Evolutionary conservation across 371 early-diverging fungal species (phyloP).

Genomic region (Amoeboaphelidium occidentale): DNA sequence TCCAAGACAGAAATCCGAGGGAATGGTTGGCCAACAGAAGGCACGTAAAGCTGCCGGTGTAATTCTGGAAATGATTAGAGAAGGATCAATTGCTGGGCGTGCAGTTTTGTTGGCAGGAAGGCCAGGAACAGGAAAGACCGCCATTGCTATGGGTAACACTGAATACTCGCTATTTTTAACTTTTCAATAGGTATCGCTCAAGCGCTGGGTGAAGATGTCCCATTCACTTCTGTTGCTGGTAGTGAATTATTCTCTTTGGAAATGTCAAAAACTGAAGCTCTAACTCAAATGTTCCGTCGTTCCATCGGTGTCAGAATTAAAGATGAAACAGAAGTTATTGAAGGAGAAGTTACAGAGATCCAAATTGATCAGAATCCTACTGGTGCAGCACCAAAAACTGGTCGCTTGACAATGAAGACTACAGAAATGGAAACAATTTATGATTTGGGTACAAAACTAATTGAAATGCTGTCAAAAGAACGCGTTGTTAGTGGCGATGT

Average conservation of each 20-base stretch:
- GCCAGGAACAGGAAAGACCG: constrained; percentile 41
- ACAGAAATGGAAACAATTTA: constrained; percentile 99
- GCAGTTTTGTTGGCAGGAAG: constrained; percentile 32
- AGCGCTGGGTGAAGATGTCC: constrained; percentile 76
- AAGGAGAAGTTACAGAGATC: constrained; percentile 98
- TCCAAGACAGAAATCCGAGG: constrained; percentile 56
- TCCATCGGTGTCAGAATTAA: constrained; percentile 93
- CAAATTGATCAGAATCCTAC: constrained; percentile 80
- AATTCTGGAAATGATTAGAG: constrained; percentile 26
- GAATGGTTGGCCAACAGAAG: constrained; percentile 89
- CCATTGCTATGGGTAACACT: constrained; percentile 24
- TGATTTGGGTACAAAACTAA: constrained; percentile 96
- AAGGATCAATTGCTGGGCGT: constrained; percentile 27
- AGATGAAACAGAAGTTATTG: constrained; percentile 91
- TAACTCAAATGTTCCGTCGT: constrained; percentile 92
- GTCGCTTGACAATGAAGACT: constrained; percentile 95
- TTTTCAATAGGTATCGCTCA: constrained; percentile 43
- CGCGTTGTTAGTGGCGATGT: constrained; percentile 95
- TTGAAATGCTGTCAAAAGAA: constrained; percentile 84
- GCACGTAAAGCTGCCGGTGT: constrained; percentile 87
- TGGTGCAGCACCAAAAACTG: constrained; percentile 50
- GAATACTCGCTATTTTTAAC: background rate
- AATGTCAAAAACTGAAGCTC: constrained; percentile 93
- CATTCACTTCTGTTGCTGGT: constrained; percentile 85
- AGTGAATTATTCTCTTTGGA: constrained; percentile 94